A percentile compares a stretch with the other conserved stretches of the same genome.
Evolutionary conservation across 768 basidiomycete species (phyloP).

Genomic region (Mycena rebaudengoi): DNA sequence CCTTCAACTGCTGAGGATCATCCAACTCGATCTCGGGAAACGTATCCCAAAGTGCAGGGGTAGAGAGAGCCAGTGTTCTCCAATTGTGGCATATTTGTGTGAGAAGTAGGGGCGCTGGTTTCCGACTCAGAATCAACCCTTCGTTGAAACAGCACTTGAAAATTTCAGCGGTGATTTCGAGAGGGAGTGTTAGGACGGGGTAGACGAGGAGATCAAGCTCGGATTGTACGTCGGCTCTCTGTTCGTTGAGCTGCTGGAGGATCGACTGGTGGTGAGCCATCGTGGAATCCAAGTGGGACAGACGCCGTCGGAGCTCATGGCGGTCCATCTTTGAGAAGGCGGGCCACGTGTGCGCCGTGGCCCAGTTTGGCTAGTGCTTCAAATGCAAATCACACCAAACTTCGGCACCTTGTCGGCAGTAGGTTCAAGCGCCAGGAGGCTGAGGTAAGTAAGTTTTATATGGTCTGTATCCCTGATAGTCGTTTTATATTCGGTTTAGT

Average conservation of each 20-base stretch:
- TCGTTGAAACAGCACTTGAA: neutral
- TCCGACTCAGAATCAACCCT: neutral
- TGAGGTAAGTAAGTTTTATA: too few relatives aligned
- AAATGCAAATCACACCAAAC: too few relatives aligned
- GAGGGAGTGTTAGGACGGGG: conserved; percentile 12
- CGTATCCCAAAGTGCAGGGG: conserved; percentile 14
- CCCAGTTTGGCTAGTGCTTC: too few relatives aligned
- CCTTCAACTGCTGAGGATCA: neutral
- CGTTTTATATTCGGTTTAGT: too few relatives aligned
- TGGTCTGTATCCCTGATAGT: too few relatives aligned
- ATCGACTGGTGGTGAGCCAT: neutral
- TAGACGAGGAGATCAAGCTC: conserved; percentile 11
- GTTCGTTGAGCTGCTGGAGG: neutral
- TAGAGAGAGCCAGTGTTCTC: conserved; percentile 9
- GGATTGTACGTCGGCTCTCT: neutral
- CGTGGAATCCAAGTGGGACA: neutral
- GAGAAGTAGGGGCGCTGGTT: conserved; percentile 1
- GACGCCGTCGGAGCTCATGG: conserved; percentile 1
- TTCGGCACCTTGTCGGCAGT: too few relatives aligned
- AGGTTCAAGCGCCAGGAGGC: too few relatives aligned
- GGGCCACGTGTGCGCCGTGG: too few relatives aligned
- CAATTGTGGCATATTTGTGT: conserved; percentile 9
- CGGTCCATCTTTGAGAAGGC: too few relatives aligned
- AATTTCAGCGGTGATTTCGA: conserved; percentile 12
- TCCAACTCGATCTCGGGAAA: neutral